These are phyloP conservation scores for Hypoxylon intermedium DNA, from an alignment of 495 filamentous ascomycete genomes.

Conservation along the genomic window DNA sequence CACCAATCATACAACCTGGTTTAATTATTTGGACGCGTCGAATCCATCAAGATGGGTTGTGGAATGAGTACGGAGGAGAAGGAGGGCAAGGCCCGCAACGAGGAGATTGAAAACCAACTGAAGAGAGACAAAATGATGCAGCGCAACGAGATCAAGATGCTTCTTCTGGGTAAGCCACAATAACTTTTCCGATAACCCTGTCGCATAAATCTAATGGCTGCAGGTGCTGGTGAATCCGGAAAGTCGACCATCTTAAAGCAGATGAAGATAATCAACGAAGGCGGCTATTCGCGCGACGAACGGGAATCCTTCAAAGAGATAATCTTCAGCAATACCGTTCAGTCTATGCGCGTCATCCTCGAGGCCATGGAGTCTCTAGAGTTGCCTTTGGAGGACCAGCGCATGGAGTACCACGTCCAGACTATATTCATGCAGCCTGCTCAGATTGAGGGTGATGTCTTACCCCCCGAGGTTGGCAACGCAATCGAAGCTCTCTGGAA, in stretches of 20 bases:
- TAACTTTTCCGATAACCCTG: slow-evolving; percentile 4
- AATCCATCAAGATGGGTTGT: slow-evolving; percentile 88
- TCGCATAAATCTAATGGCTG: slow-evolving; percentile 27
- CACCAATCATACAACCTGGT: slow-evolving; percentile 24
- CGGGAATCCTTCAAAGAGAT: slow-evolving; percentile 91
- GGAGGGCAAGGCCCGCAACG: slow-evolving; percentile 99
- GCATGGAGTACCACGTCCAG: slow-evolving; percentile 91
- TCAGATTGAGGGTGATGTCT: slow-evolving; percentile 92
- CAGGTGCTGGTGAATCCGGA: slow-evolving; percentile 98
- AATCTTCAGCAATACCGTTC: slow-evolving; percentile 97
- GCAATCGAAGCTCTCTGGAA: slow-evolving; percentile 94
- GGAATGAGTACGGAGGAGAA: slow-evolving; percentile 99
- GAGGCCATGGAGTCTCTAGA: slow-evolving; percentile 96
- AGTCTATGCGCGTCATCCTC: slow-evolving; percentile 94
- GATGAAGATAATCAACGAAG: slow-evolving; percentile 93
- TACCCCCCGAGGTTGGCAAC: slow-evolving; percentile 91
- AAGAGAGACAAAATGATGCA: slow-evolving; percentile 95
- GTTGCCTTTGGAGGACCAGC: slow-evolving; percentile 83
- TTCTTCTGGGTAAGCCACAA: slow-evolving; percentile 81
- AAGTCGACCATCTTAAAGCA: slow-evolving; percentile 99
- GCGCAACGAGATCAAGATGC: slow-evolving; percentile 99
- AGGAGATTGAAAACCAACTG: slow-evolving; percentile 98
- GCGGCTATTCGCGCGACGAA: slow-evolving; percentile 79
- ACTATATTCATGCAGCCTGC: slow-evolving; percentile 95
- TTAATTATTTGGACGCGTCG: slow-evolving; percentile 29